These are phyloP conservation scores for Trypanosoma avium DNA, from an alignment of 208 protist species.

Conservation along the genomic window DNA sequence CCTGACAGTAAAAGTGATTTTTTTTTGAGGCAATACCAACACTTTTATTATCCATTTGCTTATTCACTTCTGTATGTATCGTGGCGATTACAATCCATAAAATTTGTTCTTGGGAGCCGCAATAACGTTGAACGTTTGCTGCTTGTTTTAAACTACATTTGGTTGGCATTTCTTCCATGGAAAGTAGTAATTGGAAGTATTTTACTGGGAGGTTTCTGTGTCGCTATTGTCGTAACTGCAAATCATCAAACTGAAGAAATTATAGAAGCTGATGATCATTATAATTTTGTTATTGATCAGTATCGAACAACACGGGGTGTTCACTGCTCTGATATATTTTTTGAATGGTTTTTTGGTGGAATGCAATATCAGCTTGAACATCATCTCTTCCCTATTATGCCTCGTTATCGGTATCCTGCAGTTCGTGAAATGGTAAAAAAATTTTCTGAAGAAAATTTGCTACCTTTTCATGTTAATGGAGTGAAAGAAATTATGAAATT, in stretches of 20 bases:
- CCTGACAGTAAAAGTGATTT: constrained; percentile 55
- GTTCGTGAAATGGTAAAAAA: constrained; percentile 59
- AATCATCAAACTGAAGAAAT: constrained; percentile 86
- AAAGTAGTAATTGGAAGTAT: constrained; percentile 68
- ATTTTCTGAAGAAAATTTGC: constrained; percentile 72
- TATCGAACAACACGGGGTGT: constrained; percentile 74
- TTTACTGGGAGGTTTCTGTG: constrained; percentile 65
- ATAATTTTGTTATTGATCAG: constrained; percentile 82
- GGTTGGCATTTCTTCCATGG: constrained; percentile 61
- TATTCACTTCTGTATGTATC: constrained; percentile 79
- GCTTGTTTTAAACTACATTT: constrained; percentile 71
- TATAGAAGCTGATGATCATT: constrained; percentile 63
- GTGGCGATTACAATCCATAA: constrained; percentile 77
- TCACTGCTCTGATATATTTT: constrained; percentile 66
- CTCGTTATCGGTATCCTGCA: constrained; percentile 72
- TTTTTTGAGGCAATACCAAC: constrained; percentile 60
- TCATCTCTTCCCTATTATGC: constrained; percentile 71
- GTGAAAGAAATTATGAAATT: constrained; percentile 59
- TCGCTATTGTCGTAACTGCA: constrained; percentile 72
- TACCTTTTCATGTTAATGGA: constrained; percentile 70
- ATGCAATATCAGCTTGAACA: constrained; percentile 90
- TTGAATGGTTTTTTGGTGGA: constrained; percentile 81
- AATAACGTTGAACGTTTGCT: constrained; percentile 60
- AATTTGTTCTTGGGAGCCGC: constrained; percentile 50
- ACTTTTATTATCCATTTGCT: constrained; percentile 64